Evolutionary conservation across 2,329 filamentous ascomycete species (phyloP).

Genomic region (Dendryphion nanum): DNA sequence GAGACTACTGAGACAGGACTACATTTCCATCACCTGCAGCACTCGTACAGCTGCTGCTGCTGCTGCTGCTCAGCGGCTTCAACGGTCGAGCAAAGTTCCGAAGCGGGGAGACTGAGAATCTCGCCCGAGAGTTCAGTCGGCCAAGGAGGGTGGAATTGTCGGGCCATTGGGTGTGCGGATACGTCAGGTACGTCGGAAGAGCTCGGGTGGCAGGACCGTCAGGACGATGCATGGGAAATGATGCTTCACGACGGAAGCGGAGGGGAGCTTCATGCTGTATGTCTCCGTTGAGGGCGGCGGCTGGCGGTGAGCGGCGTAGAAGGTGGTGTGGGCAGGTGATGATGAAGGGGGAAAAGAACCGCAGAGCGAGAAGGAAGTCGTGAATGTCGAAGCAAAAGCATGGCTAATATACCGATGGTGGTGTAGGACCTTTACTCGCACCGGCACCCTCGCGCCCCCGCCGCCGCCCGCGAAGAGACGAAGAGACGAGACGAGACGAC

Average conservation of each 20-base stretch:
- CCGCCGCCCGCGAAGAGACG: no score
- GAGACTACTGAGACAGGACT: constrained; percentile 24
- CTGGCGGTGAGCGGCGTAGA: no score
- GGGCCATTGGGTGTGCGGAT: constrained; percentile 7
- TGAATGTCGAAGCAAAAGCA: constrained; percentile 20
- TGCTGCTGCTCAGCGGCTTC: neutral
- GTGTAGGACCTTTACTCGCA: constrained; percentile 14
- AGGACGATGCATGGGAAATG: neutral
- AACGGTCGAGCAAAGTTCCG: constrained; percentile 18
- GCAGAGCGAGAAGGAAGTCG: constrained; percentile 1
- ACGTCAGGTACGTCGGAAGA: constrained; percentile 21
- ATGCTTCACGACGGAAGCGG: no score
- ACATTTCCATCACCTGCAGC: constrained; percentile 7
- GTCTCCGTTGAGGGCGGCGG: constrained; percentile 2
- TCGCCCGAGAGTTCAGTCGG: constrained; percentile 4
- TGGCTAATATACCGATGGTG: constrained; percentile 31
- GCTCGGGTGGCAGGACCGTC: constrained; percentile 10
- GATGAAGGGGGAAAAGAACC: no score
- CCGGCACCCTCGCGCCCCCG: no score
- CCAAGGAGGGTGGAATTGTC: constrained; percentile 3
- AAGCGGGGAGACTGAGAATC: constrained; percentile 5
- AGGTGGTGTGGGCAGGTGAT: no score
- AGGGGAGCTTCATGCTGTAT: constrained; percentile 14
- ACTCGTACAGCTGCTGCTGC: neutral
- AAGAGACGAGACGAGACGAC: no score